A percentile compares a stretch with the other conserved stretches of the same genome.
phyloP scores from a whole-genome alignment of 139 green algal genomes.

The Axilococcus clingmanii region DNA sequence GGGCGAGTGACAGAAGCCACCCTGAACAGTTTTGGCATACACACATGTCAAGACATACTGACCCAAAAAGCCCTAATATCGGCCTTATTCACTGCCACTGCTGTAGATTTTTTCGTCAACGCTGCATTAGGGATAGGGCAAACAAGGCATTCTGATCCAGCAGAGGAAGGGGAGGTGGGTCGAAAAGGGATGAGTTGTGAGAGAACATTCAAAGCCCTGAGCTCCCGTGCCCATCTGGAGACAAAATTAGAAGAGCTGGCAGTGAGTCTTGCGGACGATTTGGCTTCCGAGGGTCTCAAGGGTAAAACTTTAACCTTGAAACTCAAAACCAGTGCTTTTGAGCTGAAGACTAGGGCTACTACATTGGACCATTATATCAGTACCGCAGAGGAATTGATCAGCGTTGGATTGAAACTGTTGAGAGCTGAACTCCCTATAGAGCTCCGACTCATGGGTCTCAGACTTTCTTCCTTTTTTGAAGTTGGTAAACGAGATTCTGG shows the following conservation, averaged over 20 bases:
- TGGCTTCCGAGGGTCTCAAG: conserved; percentile 57
- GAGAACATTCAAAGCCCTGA: conserved; percentile 52
- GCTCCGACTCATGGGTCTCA: conserved; percentile 72
- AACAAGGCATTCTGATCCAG: conserved; percentile 25
- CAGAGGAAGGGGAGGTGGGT: conserved; percentile 30
- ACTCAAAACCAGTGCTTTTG: conserved; percentile 64
- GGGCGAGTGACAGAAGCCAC: conserved; percentile 66
- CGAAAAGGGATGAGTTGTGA: conserved; percentile 78
- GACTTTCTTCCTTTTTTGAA: conserved; percentile 53
- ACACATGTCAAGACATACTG: conserved; percentile 49
- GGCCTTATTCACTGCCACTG: conserved; percentile 46
- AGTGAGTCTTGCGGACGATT: conserved; percentile 45
- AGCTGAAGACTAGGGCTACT: conserved; percentile 47
- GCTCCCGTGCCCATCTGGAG: conserved; percentile 30
- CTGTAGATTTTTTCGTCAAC: conserved; percentile 49
- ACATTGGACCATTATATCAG: conserved; percentile 51
- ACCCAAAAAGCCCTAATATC: conserved; percentile 40
- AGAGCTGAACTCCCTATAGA: conserved; percentile 53
- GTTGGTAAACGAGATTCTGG: not conserved
- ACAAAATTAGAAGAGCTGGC: conserved; percentile 53
- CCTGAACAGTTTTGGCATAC: conserved; percentile 47
- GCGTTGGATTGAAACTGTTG: conserved; percentile 50
- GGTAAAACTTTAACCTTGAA: conserved; percentile 77
- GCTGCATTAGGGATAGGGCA: conserved; percentile 47
- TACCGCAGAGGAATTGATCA: conserved; percentile 42